A percentile compares a stretch with the other conserved stretches of the same genome.
These are phyloP conservation scores for Sporisorium exsertum DNA, from an alignment of 1,284 basidiomycete species.

Conservation along the genomic window DNA sequence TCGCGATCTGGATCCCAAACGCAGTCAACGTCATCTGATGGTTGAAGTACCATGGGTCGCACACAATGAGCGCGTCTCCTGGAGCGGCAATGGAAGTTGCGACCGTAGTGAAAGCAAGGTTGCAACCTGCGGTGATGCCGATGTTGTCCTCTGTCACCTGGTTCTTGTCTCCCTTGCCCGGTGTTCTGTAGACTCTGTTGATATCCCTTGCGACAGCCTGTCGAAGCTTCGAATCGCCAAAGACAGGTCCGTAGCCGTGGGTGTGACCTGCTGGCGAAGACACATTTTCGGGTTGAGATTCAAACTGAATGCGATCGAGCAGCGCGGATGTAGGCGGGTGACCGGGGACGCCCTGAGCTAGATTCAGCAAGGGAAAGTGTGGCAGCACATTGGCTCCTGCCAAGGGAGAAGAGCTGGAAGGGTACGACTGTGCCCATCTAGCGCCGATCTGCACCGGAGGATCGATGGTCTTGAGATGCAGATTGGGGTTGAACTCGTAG, in stretches of 20 bases:
- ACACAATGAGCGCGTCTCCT: slow-evolving; percentile 82
- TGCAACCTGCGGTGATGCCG: slow-evolving; percentile 76
- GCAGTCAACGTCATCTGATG: slow-evolving; percentile 75
- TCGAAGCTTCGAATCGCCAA: slow-evolving; percentile 77
- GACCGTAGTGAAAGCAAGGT: slow-evolving; percentile 78
- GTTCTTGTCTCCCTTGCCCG: slow-evolving; percentile 69
- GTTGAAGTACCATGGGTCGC: slow-evolving; percentile 75
- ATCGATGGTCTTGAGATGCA: slow-evolving; percentile 38
- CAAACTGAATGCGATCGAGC: slow-evolving; percentile 39
- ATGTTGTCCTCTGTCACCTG: slow-evolving; percentile 58
- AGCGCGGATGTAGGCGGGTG: slow-evolving; percentile 43
- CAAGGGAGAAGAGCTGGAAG: slow-evolving; percentile 31
- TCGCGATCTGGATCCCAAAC: slow-evolving; percentile 72
- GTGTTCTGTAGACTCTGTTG: slow-evolving; percentile 74
- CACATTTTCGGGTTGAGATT: slow-evolving; percentile 24
- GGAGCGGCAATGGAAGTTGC: slow-evolving; percentile 78
- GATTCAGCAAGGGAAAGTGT: slow-evolving; percentile 50
- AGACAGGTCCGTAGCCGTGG: slow-evolving; percentile 77
- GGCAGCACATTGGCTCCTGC: slow-evolving; percentile 19
- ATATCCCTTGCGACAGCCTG: slow-evolving; percentile 77
- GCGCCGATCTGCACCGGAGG: slow-evolving; percentile 52
- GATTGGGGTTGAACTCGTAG: slow-evolving; percentile 45
- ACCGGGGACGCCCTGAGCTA: slow-evolving; percentile 62
- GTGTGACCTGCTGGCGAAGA: slow-evolving; percentile 47
- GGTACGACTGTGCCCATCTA: slow-evolving; percentile 47